Conservation (phyloP, 1,284 basidiomycete genomes). For the Retiboletus flavoniger region DNA sequence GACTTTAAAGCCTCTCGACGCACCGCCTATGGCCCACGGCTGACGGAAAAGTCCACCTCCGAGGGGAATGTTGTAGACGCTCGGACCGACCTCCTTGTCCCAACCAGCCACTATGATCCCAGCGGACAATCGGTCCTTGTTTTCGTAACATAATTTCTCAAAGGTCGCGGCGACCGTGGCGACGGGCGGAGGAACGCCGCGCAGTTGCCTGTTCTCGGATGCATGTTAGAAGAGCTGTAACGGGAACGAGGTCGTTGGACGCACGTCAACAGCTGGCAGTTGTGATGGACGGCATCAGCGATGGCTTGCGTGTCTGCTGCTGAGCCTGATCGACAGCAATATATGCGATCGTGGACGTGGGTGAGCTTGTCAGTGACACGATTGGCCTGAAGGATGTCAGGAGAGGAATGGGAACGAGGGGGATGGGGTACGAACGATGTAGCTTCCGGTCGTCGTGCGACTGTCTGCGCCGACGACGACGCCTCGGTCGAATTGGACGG, state of each 20-base stretch:
- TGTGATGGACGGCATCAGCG: conserved; percentile 89
- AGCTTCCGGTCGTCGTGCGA: conserved; percentile 94
- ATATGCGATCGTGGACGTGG: conserved; percentile 95
- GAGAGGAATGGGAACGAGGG: background rate
- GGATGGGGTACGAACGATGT: conserved; percentile 67
- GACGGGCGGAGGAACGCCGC: conserved; percentile 73
- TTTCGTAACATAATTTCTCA: conserved; percentile 90
- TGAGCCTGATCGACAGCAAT: conserved; percentile 98
- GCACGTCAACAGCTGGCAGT: conserved; percentile 79
- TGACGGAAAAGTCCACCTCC: conserved; percentile 93
- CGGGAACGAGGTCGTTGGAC: conserved; percentile 21
- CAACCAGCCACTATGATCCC: conserved; percentile 99
- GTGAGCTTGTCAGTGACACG: conserved; percentile 99
- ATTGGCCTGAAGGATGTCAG: conserved; percentile 66
- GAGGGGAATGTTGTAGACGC: conserved; percentile 94
- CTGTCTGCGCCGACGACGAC: conserved; percentile 97
- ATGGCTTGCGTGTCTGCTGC: conserved; percentile 98
- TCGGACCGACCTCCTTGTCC: conserved; percentile 92
- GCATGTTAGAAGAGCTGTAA: conserved; percentile 5
- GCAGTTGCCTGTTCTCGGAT: conserved; percentile 56
- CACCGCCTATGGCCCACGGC: conserved; percentile 95
- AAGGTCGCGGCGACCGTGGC: conserved; percentile 83
- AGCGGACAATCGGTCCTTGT: conserved; percentile 87
- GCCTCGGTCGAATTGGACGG: conserved; percentile 92
- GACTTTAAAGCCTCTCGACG: conserved; percentile 21